Percentiles rank a stretch among this genome's conserved stretches.
Evolutionary conservation across 148 eudicot species (phyloP).

Genomic region (Nepenthes mirabilis): DNA sequence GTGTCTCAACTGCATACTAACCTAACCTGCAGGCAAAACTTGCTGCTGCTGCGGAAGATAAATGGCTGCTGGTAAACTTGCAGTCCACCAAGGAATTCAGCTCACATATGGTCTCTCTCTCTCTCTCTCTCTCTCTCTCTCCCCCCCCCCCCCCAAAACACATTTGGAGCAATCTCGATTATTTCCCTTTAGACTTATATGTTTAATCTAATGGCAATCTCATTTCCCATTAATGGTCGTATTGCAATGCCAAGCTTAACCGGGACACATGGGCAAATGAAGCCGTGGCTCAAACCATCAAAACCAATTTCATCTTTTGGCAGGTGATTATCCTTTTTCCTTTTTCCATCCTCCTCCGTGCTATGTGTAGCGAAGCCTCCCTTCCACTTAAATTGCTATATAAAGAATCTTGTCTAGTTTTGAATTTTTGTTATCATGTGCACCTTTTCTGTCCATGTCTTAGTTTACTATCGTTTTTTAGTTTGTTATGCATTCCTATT

Average conservation of each 20-base stretch:
- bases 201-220: neutral
- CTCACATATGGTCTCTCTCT: constrained; percentile 73
- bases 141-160: neutral
- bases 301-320: constrained; percentile 87
- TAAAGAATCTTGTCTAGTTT: no score
- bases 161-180: neutral
- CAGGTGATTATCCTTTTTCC: constrained; percentile 33
- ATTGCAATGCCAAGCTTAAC: constrained; percentile 52
- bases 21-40: constrained; percentile 58
- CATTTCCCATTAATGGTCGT: neutral
- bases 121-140: constrained; percentile 5
- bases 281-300: constrained; percentile 88
- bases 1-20: neutral
- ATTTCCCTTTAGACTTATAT: neutral
- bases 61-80: constrained; percentile 84
- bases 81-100: constrained; percentile 89
- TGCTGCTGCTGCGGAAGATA: constrained; percentile 59
- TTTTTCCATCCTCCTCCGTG: neutral
- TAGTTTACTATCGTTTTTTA: no score
- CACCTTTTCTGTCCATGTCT: no score
- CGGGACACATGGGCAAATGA: constrained; percentile 99
- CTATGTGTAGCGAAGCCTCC: neutral
- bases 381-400: no score
- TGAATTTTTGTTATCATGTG: no score
- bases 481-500: no score